These are phyloP conservation scores for Suhomyces panamericanus DNA, from an alignment of 1,139 yeast species.

Conservation along the genomic window DNA sequence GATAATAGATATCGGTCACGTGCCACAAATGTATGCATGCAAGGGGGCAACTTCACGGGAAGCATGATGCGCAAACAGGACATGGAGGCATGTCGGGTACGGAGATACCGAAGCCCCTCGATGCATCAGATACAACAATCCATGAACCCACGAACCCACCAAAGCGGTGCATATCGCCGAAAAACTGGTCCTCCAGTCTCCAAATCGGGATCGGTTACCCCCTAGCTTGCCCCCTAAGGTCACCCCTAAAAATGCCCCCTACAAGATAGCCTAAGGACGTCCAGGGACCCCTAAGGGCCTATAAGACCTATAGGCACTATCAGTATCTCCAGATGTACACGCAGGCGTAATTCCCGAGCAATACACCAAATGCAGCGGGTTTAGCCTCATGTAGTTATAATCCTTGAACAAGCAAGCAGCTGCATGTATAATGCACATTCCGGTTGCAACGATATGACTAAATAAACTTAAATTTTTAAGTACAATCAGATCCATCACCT, in stretches of 20 bases:
- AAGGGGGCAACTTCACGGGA: not conserved
- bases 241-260: too few relatives aligned
- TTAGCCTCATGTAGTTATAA: not conserved
- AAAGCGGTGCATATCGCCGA: not conserved
- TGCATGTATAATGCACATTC: not conserved
- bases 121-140: too few relatives aligned
- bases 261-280: too few relatives aligned
- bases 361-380: not conserved
- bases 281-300: not conserved
- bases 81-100: not conserved
- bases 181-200: not conserved
- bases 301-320: too few relatives aligned
- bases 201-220: not conserved
- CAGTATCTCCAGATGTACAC: too few relatives aligned
- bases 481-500: not conserved
- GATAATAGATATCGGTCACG: not conserved
- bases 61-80: not conserved
- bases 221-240: not conserved
- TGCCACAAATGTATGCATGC: not conserved
- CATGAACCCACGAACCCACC: too few relatives aligned
- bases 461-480: not conserved
- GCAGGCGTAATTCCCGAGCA: too few relatives aligned
- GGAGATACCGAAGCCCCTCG: too few relatives aligned
- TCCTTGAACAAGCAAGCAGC: not conserved
- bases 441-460: not conserved